These are phyloP conservation scores for Yamadazyma insecticola DNA, from an alignment of 805 yeast species.

Conservation along the genomic window DNA sequence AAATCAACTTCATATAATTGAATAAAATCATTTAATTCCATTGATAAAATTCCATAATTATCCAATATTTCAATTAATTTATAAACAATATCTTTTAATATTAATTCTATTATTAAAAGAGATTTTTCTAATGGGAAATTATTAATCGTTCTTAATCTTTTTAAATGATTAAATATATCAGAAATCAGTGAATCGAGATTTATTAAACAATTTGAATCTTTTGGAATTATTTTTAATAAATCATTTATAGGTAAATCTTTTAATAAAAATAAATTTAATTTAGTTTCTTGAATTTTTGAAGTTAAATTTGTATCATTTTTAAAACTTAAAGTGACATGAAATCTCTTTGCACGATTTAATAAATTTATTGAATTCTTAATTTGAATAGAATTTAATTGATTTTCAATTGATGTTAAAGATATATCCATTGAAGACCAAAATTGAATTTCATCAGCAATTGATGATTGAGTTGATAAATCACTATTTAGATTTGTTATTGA, in stretches of 20 bases:
- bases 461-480: slow-evolving; percentile 50
- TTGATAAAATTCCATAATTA: slow-evolving; percentile 38
- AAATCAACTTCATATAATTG: slow-evolving; percentile 16
- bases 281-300: slow-evolving; percentile 48
- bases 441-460: slow-evolving; percentile 57
- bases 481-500: slow-evolving; percentile 49
- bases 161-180: slow-evolving; percentile 55
- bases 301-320: slow-evolving; percentile 65
- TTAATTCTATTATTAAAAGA: slow-evolving; percentile 58
- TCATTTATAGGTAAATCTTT: slow-evolving; percentile 68
- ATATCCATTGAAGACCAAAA: slow-evolving; percentile 76
- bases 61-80: slow-evolving; percentile 35
- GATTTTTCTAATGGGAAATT: slow-evolving; percentile 62
- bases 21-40: slow-evolving; percentile 37
- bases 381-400: slow-evolving; percentile 53
- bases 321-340: slow-evolving; percentile 72
- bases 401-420: slow-evolving; percentile 50
- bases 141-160: slow-evolving; percentile 40
- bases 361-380: slow-evolving; percentile 56
- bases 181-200: slow-evolving; percentile 31
- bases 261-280: slow-evolving; percentile 57
- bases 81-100: slow-evolving; percentile 52
- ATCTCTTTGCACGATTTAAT: slow-evolving; percentile 67
- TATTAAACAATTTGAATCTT: slow-evolving; percentile 25
- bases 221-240: slow-evolving; percentile 22